Base-by-base conservation (phyloP, 495 filamentous ascomycete species). In the Tuber melanosporum region DNA sequence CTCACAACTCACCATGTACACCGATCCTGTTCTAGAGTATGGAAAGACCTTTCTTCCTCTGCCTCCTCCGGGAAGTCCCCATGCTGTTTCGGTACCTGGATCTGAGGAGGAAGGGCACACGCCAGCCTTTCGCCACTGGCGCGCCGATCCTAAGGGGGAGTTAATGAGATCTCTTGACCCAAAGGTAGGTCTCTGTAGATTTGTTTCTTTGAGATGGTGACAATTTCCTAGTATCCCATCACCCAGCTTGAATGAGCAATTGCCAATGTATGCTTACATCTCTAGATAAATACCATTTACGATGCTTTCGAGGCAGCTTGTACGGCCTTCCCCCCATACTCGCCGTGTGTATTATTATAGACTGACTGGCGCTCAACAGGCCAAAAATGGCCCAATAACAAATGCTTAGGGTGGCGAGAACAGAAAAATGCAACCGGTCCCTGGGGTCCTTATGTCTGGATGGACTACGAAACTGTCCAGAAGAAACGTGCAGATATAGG, bases 401-500 rank as follows among this genome's bases (percentile, higher is more conserved):
- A 83, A 79, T 97, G 93, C 85, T 86, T 99, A 73, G 95, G 95
- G 69, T 90, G 89, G 84, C 89, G 95, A 62, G 89, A 92, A 0
- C 98, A 92, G 86, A 91, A 98, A 84, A 85, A 91, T 7, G 84
- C 79, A 36, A 93, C 91, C 70, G 92, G 94, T 85, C 89, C 88
- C 3, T 98, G 87, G 83, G 94, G 93, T 44, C 85, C 87, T 75
- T 99, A 93, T 80, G 86, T 90, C 78, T 99, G 95, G 94, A 85
- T 94, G 78, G 91, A 92, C 76, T 98, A 97, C 81, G 85, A 87
- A 78, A 90, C 93, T 71, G 90, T 96, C 26, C 92, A 93, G 76
- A 88, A 89, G 85, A 87, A 95, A 80, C 91, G 93, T 76, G 90
- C 91, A 74, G 92, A 94, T 78, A 89, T 99, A 80, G 95, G 96